Evolutionary conservation across 2,329 filamentous ascomycete species (phyloP).

Genomic region (Fusarium nurragi): DNA sequence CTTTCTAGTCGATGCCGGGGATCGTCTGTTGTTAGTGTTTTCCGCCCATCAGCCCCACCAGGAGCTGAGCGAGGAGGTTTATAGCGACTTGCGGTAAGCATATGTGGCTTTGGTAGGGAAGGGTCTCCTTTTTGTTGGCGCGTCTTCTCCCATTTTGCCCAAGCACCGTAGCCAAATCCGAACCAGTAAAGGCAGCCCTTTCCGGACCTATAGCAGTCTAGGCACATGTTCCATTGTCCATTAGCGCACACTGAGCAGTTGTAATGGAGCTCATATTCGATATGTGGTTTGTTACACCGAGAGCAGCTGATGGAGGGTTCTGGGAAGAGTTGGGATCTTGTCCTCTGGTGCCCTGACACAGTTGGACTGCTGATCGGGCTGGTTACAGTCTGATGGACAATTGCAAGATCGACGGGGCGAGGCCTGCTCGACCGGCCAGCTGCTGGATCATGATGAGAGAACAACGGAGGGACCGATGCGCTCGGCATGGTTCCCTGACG

Average conservation of each 20-base stretch:
- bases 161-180: slow-evolving; percentile 81
- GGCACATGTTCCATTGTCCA: slow-evolving; percentile 81
- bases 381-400: slow-evolving; percentile 47
- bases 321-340: slow-evolving; percentile 62
- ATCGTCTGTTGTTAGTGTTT: slow-evolving; percentile 71
- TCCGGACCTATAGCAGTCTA: slow-evolving; percentile 79
- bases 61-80: slow-evolving; percentile 59
- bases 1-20: slow-evolving; percentile 74
- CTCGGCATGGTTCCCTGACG: slow-evolving; percentile 44
- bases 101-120: slow-evolving; percentile 62
- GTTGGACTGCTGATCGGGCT: slow-evolving; percentile 48
- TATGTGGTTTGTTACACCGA: slow-evolving; percentile 73
- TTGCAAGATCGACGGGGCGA: slow-evolving; percentile 54
- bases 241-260: slow-evolving; percentile 76
- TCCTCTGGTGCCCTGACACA: slow-evolving; percentile 51
- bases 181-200: slow-evolving; percentile 88
- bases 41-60: slow-evolving; percentile 64
- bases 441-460: slow-evolving; percentile 35
- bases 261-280: slow-evolving; percentile 89
- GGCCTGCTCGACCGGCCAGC: slow-evolving; percentile 38
- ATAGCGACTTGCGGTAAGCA: slow-evolving; percentile 67
- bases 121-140: slow-evolving; percentile 51
- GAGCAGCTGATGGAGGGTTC: slow-evolving; percentile 81
- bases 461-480: slow-evolving; percentile 10
- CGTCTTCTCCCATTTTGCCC: slow-evolving; percentile 70